phyloP scores from a whole-genome alignment of 2,329 filamentous ascomycete genomes.

The Aspergillus floridensis region DNA sequence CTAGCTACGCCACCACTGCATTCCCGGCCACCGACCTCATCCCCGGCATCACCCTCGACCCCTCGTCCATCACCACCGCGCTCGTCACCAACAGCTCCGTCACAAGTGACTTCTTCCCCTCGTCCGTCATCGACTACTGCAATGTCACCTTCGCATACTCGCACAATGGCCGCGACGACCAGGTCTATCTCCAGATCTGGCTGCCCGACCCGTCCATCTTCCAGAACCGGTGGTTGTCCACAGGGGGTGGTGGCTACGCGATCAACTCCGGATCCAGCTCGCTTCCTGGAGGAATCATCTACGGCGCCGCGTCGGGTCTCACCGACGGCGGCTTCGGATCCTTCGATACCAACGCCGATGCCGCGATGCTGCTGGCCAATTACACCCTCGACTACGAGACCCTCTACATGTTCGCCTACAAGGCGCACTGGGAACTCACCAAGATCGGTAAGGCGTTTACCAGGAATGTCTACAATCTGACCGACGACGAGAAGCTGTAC shows the following conservation, averaged over 20 bases:
- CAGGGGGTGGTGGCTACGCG: constrained; percentile 32
- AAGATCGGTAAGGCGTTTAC: constrained; percentile 47
- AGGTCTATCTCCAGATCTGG: constrained; percentile 37
- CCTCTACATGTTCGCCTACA: constrained; percentile 43
- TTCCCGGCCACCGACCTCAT: constrained; percentile 45
- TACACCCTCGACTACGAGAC: constrained; percentile 42
- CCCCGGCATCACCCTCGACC: constrained; percentile 41
- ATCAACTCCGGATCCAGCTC: constrained; percentile 1
- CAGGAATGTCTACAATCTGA: constrained; percentile 40
- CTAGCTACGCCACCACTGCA: constrained; percentile 42
- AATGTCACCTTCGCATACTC: constrained; percentile 47
- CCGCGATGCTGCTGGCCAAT: constrained; percentile 37
- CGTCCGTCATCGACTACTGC: constrained; percentile 29
- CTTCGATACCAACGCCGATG: constrained; percentile 27
- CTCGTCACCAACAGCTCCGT: constrained; percentile 38
- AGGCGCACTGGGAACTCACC: constrained; percentile 53
- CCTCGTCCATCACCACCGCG: constrained; percentile 42
- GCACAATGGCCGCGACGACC: constrained; percentile 42
- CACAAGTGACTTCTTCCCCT: constrained; percentile 20
- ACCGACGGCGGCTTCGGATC: constrained; percentile 48
- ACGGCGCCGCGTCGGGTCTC: constrained; percentile 43
- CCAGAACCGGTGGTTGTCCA: constrained; percentile 47
- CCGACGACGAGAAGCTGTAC: constrained; percentile 27
- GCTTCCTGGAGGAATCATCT: constrained; percentile 40
- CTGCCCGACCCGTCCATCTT: constrained; percentile 34